Percentiles rank a stretch among this genome's conserved stretches.
These are phyloP conservation scores for Micractinium sp. DNA, from an alignment of 139 green algal species.

Conservation along the genomic window DNA sequence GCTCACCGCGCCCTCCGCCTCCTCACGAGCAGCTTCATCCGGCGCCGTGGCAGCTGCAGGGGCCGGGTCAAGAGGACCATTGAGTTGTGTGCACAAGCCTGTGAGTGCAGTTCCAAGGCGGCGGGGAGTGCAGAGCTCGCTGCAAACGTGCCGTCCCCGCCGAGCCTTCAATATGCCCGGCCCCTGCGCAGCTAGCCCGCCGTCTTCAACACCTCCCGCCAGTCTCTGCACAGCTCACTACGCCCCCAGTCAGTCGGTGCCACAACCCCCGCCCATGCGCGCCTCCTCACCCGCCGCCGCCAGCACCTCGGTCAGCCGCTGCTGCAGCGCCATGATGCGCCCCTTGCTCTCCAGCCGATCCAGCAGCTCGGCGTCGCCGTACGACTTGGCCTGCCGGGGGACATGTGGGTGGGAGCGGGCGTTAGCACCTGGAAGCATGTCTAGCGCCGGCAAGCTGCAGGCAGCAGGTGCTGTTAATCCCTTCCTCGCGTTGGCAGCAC, in stretches of 20 bases:
- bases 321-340: conserved; percentile 63
- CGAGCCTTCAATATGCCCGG: too few relatives aligned
- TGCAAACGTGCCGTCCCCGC: too few relatives aligned
- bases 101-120: too few relatives aligned
- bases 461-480: not conserved
- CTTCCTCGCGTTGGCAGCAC: not conserved
- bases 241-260: too few relatives aligned
- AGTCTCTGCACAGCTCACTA: too few relatives aligned
- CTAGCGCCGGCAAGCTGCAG: too few relatives aligned
- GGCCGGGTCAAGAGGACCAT: not conserved
- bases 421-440: too few relatives aligned
- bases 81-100: not conserved
- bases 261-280: too few relatives aligned
- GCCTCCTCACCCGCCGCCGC: not conserved
- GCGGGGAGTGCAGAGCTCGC: too few relatives aligned
- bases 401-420: too few relatives aligned
- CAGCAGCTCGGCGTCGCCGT: conserved; percentile 55
- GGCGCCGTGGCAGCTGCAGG: not conserved
- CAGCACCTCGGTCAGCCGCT: conserved; percentile 28
- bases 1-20: conserved; percentile 10
- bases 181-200: too few relatives aligned
- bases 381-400: conserved; percentile 60
- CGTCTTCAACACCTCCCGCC: too few relatives aligned
- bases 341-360: conserved; percentile 59
- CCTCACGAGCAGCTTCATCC: conserved; percentile 22